Base-by-base conservation (phyloP, 2,329 filamentous ascomycete genomes). In the Diaporthe caulivora region DNA sequence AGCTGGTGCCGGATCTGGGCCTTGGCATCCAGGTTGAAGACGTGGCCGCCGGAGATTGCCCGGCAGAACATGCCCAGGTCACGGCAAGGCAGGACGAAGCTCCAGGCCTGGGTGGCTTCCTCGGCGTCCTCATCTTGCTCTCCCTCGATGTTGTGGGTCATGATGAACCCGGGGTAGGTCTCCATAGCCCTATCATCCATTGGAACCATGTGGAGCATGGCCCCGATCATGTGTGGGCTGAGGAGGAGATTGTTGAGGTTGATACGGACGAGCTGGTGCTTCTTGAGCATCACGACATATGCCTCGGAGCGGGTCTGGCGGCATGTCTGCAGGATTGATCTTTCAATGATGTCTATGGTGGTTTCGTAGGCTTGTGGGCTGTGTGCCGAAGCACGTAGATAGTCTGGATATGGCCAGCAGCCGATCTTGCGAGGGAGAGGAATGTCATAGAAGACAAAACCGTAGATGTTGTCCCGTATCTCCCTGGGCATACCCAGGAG, bases 401-500 rank as follows among this genome's bases (percentile, higher is more conserved):
- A 67, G 3, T 67, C 62, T 10, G 62, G 62, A 17, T 67, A 67
- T 4, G 62, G 62, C 62, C 62, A 67, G 10, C 62, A 67, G 9
- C 18, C 62, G 3, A 53, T n/a, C 31, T 67, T 53, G 15, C 47
- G 62, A 24, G 62, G 62, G 6, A 67, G 34, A 1, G 44, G 31
- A 2, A 67, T 40, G 9, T 67, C 47, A 24, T 3, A 31, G 17
- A 67, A 21, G 31, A 24, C 26, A n/a, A 67, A 67, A 8, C 21
- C n/a, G 34, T 67, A 67, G 29, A 67, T 67, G 31, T 15, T 3
- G 4, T 67, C 47, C 17, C 62, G 47, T 21, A 67, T 40, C 62
- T 67, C 62, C 13, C 44, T 40, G 21, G 62, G 62, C 0, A 67
- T 4, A 4, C 13, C 47, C 62, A 53, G 47, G n/a, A 67, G 62